A percentile compares a stretch with the other conserved stretches of the same genome.
These are phyloP conservation scores for Botrytis cinerea DNA, from an alignment of 2,329 filamentous ascomycete genomes.

Conservation along the genomic window DNA sequence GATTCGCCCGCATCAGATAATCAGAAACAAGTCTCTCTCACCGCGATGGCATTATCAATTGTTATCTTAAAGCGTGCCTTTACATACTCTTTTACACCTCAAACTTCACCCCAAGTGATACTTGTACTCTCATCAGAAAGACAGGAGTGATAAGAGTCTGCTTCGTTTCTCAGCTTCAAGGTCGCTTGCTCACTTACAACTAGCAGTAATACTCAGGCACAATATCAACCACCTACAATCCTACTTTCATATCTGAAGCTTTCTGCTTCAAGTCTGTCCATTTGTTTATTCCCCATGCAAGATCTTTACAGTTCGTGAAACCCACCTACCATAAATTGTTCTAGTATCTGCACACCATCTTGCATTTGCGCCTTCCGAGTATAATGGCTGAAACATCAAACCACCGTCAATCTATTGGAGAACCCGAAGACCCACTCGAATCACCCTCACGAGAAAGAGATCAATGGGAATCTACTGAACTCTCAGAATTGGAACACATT, in stretches of 20 bases:
- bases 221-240: background rate
- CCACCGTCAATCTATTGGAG: slow-evolving; percentile 6
- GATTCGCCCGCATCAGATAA: background rate
- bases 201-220: background rate
- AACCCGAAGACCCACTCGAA: slow-evolving; percentile 24
- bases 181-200: background rate
- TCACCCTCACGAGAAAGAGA: slow-evolving; percentile 27
- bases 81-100: background rate
- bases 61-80: background rate
- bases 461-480: slow-evolving; percentile 37
- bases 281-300: background rate
- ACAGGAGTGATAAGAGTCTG: background rate
- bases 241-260: background rate
- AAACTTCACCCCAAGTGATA: background rate
- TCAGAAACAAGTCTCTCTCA: background rate
- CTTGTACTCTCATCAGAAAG: slow-evolving; percentile 6
- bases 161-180: background rate
- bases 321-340: background rate
- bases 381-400: slow-evolving; percentile 23
- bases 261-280: background rate
- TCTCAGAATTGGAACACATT: slow-evolving; percentile 29
- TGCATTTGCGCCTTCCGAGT: background rate
- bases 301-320: background rate
- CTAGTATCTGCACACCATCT: slow-evolving; percentile 8
- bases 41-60: slow-evolving; percentile 8